Conservation (phyloP, 177 flowering plant genomes). For the Vitis hybrid region DNA sequence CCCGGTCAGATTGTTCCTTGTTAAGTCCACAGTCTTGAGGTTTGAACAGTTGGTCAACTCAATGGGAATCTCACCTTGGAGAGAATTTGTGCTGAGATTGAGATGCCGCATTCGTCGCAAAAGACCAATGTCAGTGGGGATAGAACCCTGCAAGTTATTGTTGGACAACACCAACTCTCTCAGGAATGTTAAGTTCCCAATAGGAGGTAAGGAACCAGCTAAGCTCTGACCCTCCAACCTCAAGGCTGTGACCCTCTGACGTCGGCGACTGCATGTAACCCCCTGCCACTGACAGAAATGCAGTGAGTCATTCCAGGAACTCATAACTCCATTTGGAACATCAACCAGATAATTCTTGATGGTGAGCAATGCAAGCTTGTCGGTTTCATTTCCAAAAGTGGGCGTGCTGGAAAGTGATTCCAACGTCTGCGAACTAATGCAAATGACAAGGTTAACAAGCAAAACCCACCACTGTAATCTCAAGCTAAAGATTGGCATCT, state of each 20-base stretch:
- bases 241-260: slow-evolving; percentile 27
- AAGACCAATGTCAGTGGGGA: too few relatives aligned
- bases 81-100: too few relatives aligned
- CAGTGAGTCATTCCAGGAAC: slow-evolving; percentile 28
- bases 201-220: slow-evolving; percentile 33
- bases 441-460: too few relatives aligned
- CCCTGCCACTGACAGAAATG: slow-evolving; percentile 49
- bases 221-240: slow-evolving; percentile 13
- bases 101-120: too few relatives aligned
- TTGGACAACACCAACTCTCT: slow-evolving; percentile 15
- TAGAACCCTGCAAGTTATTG: slow-evolving; percentile 19
- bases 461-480: too few relatives aligned
- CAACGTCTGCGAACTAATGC: too few relatives aligned
- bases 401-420: too few relatives aligned
- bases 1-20: slow-evolving; percentile 25
- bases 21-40: slow-evolving; percentile 10
- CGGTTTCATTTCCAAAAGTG: slow-evolving; percentile 9
- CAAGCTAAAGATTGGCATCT: too few relatives aligned
- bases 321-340: slow-evolving; percentile 12
- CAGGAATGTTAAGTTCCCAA: slow-evolving; percentile 49
- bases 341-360: slow-evolving; percentile 12
- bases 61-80: too few relatives aligned
- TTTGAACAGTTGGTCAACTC: slow-evolving; percentile 23
- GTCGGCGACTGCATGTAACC: slow-evolving; percentile 24
- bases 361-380: slow-evolving; percentile 13